Evolutionary conservation across 2,329 filamentous ascomycete genomes (phyloP), one percentile per base, ranked within the genome.

Genomic region (Fusarium stilboides): DNA sequence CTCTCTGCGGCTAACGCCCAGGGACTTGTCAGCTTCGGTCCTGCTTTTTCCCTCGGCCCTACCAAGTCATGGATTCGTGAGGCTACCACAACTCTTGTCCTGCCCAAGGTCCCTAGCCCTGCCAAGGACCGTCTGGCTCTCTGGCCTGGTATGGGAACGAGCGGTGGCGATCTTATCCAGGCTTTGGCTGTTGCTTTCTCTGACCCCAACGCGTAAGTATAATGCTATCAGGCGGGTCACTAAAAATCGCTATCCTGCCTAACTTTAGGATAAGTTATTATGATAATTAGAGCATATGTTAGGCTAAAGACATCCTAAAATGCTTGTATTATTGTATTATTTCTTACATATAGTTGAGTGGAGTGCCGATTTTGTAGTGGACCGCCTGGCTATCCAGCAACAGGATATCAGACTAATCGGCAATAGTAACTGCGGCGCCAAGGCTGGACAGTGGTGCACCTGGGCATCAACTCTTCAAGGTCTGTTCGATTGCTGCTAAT

Each of bases 31-130:
- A 37, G 63, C 5, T 69, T 69, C 7, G 66, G 66, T 3, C 66
- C 66, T 37, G 56, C 56, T 1, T 69, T 69, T 28, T 69, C 66
- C 1, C 64, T 69, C 2, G 66, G 66, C 2, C 64, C 66, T 10
- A 69, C 66, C 2, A 54, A 52, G 1, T 68, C 66, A 37, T 69
- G 64, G 64, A 69, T 69, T 19, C 60, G 66, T 7, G 66, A 68
- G 46, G 55, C 66, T 17, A 68, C 53, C 0, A 69, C 66, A 1
- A 69, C 64, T 0, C 56, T 69, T 6, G 60, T 68, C 19, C 39
- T 69, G 7, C 66, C 66, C 7, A 33, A 52, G 2, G 60, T 68
- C 7, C 66, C 66, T 2, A 57, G 40, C 6, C 65, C 65, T 5
- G 28, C 28, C 3, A 61, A 68, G 5, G 66, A 69, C 15, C 49